These are phyloP conservation scores for Neofusicoccum kwambonambiense DNA, from an alignment of 2,329 filamentous ascomycete species.

Conservation along the genomic window DNA sequence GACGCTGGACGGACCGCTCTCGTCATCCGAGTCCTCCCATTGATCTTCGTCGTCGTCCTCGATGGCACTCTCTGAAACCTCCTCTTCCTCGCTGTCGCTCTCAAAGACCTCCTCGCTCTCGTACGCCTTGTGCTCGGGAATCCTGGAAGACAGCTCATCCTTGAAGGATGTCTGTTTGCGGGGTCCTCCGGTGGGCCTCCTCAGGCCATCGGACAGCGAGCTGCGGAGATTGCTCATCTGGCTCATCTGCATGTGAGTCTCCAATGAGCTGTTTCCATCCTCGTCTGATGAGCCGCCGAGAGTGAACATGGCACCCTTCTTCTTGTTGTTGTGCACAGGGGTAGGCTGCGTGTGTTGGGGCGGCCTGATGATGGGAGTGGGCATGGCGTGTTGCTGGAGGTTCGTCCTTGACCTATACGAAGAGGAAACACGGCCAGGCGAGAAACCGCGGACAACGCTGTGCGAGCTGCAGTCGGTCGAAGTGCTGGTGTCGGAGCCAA, in stretches of 20 bases:
- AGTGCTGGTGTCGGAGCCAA: slow-evolving; percentile 62
- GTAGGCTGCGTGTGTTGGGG: slow-evolving; percentile 25
- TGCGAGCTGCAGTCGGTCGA: slow-evolving; percentile 61
- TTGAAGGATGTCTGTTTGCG: slow-evolving; percentile 84
- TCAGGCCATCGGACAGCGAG: slow-evolving; percentile 55
- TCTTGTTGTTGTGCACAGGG: slow-evolving; percentile 58
- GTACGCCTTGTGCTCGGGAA: slow-evolving; percentile 54
- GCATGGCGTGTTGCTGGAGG: slow-evolving; percentile 50
- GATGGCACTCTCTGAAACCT: slow-evolving; percentile 49
- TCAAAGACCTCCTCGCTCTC: slow-evolving; percentile 60
- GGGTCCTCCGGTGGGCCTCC: slow-evolving; percentile 38
- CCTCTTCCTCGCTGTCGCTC: slow-evolving; percentile 57
- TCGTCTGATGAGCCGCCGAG: slow-evolving; percentile 82
- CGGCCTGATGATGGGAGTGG: slow-evolving; percentile 61
- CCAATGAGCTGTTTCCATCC: slow-evolving; percentile 76
- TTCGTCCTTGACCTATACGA: slow-evolving; percentile 64
- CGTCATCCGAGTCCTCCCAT: slow-evolving; percentile 64
- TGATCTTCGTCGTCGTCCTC: slow-evolving; percentile 60
- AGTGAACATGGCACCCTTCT: slow-evolving; percentile 68
- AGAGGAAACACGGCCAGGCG: slow-evolving; percentile 69
- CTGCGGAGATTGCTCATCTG: slow-evolving; percentile 55
- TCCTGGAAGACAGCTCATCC: slow-evolving; percentile 70
- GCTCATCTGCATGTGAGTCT: slow-evolving; percentile 61
- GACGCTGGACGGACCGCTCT: slow-evolving; percentile 79
- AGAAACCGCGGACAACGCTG: slow-evolving; percentile 83